Percentiles rank a stretch among this genome's conserved stretches.
These are phyloP conservation scores for Stereum hirsutum DNA, from an alignment of 1,284 basidiomycete species.

Conservation along the genomic window DNA sequence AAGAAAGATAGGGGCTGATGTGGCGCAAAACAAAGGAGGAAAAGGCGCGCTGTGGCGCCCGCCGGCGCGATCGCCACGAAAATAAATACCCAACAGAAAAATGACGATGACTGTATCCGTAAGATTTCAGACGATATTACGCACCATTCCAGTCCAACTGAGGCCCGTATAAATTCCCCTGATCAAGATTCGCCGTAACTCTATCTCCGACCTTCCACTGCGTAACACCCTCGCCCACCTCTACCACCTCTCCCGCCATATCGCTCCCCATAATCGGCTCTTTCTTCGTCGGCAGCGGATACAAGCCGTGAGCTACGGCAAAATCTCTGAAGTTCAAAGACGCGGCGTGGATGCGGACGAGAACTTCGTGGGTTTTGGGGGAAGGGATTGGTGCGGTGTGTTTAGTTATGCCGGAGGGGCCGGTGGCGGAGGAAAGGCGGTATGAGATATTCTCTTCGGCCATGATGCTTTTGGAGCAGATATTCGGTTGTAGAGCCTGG, in stretches of 20 bases:
- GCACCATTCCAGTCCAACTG: neutral
- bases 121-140: neutral
- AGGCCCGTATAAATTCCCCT: conserved; percentile 27
- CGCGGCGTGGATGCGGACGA: conserved; percentile 41
- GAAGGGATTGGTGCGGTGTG: conserved; percentile 15
- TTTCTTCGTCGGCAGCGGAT: conserved; percentile 19
- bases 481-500: too few species aligned
- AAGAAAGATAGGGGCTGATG: too few species aligned
- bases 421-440: too few species aligned
- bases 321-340: conserved; percentile 42
- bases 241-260: conserved; percentile 33
- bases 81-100: too few species aligned
- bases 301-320: conserved; percentile 24
- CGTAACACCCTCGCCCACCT: conserved; percentile 13
- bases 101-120: too few species aligned
- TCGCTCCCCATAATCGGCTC: conserved; percentile 43
- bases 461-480: too few species aligned
- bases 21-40: too few species aligned
- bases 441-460: too few species aligned
- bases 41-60: too few species aligned
- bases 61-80: too few species aligned
- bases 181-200: conserved; percentile 18
- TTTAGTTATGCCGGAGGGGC: neutral
- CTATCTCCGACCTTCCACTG: conserved; percentile 22
- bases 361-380: conserved; percentile 30